These are phyloP conservation scores for Xerocomellus amylosporus DNA, from an alignment of 768 basidiomycete genomes.

Conservation along the genomic window DNA sequence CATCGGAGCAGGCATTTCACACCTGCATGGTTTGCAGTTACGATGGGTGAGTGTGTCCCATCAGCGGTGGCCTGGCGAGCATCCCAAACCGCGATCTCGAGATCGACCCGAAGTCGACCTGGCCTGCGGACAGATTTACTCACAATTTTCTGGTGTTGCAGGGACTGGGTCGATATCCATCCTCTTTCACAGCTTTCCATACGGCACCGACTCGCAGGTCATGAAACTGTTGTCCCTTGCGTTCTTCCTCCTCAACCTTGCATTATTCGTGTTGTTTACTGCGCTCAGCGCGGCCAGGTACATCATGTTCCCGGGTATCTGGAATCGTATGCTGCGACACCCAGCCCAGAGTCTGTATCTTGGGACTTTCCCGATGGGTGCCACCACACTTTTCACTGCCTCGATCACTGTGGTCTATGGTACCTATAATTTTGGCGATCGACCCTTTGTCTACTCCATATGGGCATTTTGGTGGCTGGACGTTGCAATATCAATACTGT, in stretches of 20 bases:
- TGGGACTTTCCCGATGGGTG: slow-evolving; percentile 56
- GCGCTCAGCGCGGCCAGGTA: slow-evolving; percentile 49
- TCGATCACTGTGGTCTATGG: slow-evolving; percentile 45
- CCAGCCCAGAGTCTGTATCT: slow-evolving; percentile 51
- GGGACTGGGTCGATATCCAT: slow-evolving; percentile 54
- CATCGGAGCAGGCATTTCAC: slow-evolving; percentile 43
- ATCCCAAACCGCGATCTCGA: background rate
- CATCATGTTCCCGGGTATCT: slow-evolving; percentile 49
- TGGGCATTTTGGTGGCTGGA: slow-evolving; percentile 75
- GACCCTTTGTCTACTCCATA: slow-evolving; percentile 48
- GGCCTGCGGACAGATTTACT: background rate
- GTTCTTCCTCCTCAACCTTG: slow-evolving; percentile 59
- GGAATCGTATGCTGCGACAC: slow-evolving; percentile 46
- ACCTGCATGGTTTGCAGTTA: slow-evolving; percentile 53
- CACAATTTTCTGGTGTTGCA: slow-evolving; percentile 7
- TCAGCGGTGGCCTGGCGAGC: background rate
- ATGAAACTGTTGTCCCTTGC: slow-evolving; percentile 43
- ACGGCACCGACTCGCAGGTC: slow-evolving; percentile 40
- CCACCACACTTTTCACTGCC: slow-evolving; percentile 54
- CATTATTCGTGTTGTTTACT: slow-evolving; percentile 51
- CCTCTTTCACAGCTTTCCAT: slow-evolving; percentile 58
- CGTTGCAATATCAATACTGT: slow-evolving; percentile 49
- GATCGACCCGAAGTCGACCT: background rate
- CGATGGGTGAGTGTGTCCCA: slow-evolving; percentile 43
- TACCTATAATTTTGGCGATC: slow-evolving; percentile 49